phyloP scores from a whole-genome alignment of 805 yeast genomes.

The Lipomyces lipofer region DNA sequence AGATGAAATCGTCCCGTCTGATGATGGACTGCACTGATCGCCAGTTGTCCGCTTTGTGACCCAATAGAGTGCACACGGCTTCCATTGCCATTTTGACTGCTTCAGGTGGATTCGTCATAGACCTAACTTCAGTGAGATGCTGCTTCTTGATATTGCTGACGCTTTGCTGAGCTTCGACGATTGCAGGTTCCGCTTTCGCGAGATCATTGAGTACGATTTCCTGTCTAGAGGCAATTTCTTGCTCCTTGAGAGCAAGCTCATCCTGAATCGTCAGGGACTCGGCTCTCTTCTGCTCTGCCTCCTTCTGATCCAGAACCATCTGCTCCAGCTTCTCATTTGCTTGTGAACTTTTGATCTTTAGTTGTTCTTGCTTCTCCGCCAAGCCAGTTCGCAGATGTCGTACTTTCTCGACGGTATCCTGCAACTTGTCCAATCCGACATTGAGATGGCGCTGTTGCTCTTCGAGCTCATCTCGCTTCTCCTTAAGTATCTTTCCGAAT shows the following conservation, averaged over 20 bases:
- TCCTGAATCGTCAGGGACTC: slow-evolving; percentile 76
- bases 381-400: slow-evolving; percentile 57
- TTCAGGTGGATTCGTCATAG: slow-evolving; percentile 88
- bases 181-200: slow-evolving; percentile 80
- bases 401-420: slow-evolving; percentile 75
- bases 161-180: slow-evolving; percentile 78
- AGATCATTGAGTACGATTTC: slow-evolving; percentile 60
- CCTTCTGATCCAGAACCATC: slow-evolving; percentile 84
- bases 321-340: slow-evolving; percentile 70
- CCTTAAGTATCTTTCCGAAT: slow-evolving; percentile 42
- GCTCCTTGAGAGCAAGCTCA: slow-evolving; percentile 67
- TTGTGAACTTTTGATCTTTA: slow-evolving; percentile 60
- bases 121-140: slow-evolving; percentile 82
- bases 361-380: slow-evolving; percentile 51
- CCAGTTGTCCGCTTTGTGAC: slow-evolving; percentile 69
- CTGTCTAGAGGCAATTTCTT: slow-evolving; percentile 56
- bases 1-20: slow-evolving; percentile 82
- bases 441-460: slow-evolving; percentile 70
- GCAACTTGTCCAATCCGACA: slow-evolving; percentile 69
- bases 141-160: slow-evolving; percentile 93
- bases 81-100: slow-evolving; percentile 83
- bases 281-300: slow-evolving; percentile 86
- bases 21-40: slow-evolving; percentile 78
- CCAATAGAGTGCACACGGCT: slow-evolving; percentile 81
- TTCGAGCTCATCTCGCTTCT: slow-evolving; percentile 53